These are phyloP conservation scores for Torulaspora indica DNA, from an alignment of 805 yeast genomes.

Conservation along the genomic window DNA sequence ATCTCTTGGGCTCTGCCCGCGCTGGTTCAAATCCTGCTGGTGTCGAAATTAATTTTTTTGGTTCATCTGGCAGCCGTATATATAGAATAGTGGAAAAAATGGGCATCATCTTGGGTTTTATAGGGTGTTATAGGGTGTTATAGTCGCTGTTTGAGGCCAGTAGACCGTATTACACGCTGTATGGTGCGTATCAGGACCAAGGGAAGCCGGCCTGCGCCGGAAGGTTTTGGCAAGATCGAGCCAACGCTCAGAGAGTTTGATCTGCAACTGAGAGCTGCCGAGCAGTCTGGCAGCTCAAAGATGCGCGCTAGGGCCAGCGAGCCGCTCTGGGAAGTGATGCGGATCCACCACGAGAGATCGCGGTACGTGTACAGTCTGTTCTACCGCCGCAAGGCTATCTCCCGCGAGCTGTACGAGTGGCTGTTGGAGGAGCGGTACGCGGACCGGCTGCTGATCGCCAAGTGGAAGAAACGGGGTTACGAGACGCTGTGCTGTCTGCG, in stretches of 20 bases:
- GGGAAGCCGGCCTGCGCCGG: constrained; percentile 53
- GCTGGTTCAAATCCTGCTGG: constrained; percentile 78
- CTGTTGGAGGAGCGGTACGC: constrained; percentile 60
- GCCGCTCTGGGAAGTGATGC: constrained; percentile 63
- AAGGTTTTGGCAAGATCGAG: constrained; percentile 64
- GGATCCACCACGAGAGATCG: constrained; percentile 68
- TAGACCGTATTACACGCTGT: not conserved
- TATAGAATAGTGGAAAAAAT: not conserved
- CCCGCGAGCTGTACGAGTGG: constrained; percentile 68
- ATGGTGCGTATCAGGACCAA: constrained; percentile 27
- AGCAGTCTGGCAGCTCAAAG: constrained; percentile 37
- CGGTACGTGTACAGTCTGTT: constrained; percentile 70
- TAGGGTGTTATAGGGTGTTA: too few species aligned
- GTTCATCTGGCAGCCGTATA: not conserved
- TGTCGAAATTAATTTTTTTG: constrained; percentile 47
- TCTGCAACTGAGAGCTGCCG: constrained; percentile 52
- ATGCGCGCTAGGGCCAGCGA: constrained; percentile 50
- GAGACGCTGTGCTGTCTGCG: constrained; percentile 78
- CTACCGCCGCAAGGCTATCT: constrained; percentile 64
- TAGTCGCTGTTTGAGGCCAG: not conserved
- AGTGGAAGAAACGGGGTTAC: constrained; percentile 81
- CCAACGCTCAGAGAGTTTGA: constrained; percentile 61
- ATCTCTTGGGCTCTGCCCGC: constrained; percentile 73
- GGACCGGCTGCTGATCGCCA: constrained; percentile 70
- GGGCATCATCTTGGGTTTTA: not conserved